Evolutionary conservation across 495 filamentous ascomycete genomes (phyloP).

Genomic region (Penicillium salamii): DNA sequence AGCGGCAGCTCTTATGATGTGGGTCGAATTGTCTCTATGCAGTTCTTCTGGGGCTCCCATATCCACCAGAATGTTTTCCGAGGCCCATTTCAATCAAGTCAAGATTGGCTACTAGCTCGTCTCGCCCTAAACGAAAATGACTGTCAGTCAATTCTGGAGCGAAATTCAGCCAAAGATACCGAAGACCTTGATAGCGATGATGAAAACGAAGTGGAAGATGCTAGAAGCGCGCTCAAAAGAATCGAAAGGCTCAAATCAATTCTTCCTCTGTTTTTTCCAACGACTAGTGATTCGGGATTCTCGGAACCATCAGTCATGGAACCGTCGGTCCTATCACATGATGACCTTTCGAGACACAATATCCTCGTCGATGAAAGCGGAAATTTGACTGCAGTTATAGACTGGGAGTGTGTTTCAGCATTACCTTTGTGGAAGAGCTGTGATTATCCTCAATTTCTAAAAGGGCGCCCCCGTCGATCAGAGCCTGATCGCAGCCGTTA

Average conservation of each 20-base stretch:
- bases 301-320: no score
- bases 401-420: slow-evolving; percentile 53
- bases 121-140: slow-evolving; percentile 4
- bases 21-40: neutral
- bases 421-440: slow-evolving; percentile 46
- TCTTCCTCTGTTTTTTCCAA: neutral
- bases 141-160: neutral
- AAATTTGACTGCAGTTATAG: slow-evolving; percentile 44
- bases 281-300: neutral
- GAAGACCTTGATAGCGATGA: slow-evolving; percentile 1
- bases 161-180: neutral
- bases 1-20: neutral
- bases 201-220: slow-evolving; percentile 5
- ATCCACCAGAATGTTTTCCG: neutral
- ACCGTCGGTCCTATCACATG: slow-evolving; percentile 24
- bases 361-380: slow-evolving; percentile 46
- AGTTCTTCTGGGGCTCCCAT: neutral
- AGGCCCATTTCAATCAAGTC: neutral
- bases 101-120: neutral
- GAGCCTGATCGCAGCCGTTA: slow-evolving; percentile 32
- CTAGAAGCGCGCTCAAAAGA: slow-evolving; percentile 3
- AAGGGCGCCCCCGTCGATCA: slow-evolving; percentile 13
- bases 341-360: slow-evolving; percentile 47
- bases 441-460: slow-evolving; percentile 45
- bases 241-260: slow-evolving; percentile 2